phyloP scores from a whole-genome alignment of 192 early-diverging fungal genomes.

The Chytriomyces sp. region DNA sequence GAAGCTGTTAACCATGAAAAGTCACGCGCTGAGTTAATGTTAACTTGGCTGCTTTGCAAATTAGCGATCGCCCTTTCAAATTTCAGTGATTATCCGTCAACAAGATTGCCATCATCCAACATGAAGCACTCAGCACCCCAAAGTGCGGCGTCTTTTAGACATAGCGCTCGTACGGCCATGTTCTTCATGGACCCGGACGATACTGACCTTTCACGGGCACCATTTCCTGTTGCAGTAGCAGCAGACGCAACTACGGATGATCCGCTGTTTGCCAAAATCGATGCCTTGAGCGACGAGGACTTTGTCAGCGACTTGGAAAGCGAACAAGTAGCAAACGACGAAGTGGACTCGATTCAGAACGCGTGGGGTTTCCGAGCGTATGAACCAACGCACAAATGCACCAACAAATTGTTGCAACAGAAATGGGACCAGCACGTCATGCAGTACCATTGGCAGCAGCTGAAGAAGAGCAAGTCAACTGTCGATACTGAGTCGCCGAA shows the following conservation, averaged over 20 bases:
- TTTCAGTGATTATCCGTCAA: too few species aligned
- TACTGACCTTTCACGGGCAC: not conserved
- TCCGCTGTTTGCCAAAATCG: not conserved
- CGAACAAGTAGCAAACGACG: not conserved
- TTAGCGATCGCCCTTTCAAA: too few species aligned
- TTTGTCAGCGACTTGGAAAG: conserved; percentile 2
- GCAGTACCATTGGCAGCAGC: conserved; percentile 2
- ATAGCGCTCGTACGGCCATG: too few species aligned
- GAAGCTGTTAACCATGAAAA: too few species aligned
- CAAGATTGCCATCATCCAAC: not conserved
- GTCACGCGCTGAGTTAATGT: too few species aligned
- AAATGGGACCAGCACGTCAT: conserved; percentile 4
- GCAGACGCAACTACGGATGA: not conserved
- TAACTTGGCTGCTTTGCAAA: too few species aligned
- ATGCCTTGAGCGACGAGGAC: not conserved
- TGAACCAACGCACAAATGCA: conserved; percentile 19
- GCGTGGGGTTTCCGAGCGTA: conserved; percentile 19
- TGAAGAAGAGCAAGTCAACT: conserved; percentile 1
- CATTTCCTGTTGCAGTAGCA: not conserved
- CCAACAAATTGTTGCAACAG: conserved; percentile 18
- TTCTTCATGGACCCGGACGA: too few species aligned
- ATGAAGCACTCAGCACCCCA: not conserved
- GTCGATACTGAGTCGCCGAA: conserved; percentile 29
- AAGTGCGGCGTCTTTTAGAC: not conserved
- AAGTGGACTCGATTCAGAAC: conserved; percentile 1